Conservation (phyloP, 805 yeast species). For the Schwanniomyces sp. region DNA sequence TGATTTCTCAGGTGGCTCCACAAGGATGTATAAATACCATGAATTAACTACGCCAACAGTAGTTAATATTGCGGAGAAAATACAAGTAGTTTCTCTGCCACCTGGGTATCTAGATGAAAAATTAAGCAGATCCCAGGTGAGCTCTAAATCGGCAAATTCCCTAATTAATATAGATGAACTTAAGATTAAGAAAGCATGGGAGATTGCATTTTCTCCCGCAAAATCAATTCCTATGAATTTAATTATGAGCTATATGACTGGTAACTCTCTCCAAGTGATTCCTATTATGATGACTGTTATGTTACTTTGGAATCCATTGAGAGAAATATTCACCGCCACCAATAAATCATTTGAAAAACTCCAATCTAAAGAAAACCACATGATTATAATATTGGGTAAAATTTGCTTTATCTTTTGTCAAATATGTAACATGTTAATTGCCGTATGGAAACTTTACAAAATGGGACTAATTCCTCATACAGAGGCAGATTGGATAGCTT, state of each 20-base stretch:
- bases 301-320: slow-evolving; percentile 76
- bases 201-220: slow-evolving; percentile 76
- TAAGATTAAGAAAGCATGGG: slow-evolving; percentile 77
- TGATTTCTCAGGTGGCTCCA: background rate
- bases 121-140: background rate
- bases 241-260: slow-evolving; percentile 90
- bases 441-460: slow-evolving; percentile 77
- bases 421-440: slow-evolving; percentile 63
- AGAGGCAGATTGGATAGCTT: slow-evolving; percentile 87
- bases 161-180: slow-evolving; percentile 27
- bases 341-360: slow-evolving; percentile 54
- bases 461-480: slow-evolving; percentile 93
- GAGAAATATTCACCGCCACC: slow-evolving; percentile 61
- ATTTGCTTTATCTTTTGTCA: slow-evolving; percentile 38
- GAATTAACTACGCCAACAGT: background rate
- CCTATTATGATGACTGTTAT: slow-evolving; percentile 88
- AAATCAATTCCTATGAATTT: slow-evolving; percentile 86
- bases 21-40: background rate
- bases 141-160: background rate
- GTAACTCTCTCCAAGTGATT: slow-evolving; percentile 83
- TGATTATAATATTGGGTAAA: slow-evolving; percentile 27
- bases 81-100: background rate
- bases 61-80: background rate
- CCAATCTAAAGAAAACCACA: slow-evolving; percentile 33
- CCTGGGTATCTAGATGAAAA: background rate